These are phyloP conservation scores for Cydonia oblonga DNA, from an alignment of 331 rosid genomes.

Conservation along the genomic window DNA sequence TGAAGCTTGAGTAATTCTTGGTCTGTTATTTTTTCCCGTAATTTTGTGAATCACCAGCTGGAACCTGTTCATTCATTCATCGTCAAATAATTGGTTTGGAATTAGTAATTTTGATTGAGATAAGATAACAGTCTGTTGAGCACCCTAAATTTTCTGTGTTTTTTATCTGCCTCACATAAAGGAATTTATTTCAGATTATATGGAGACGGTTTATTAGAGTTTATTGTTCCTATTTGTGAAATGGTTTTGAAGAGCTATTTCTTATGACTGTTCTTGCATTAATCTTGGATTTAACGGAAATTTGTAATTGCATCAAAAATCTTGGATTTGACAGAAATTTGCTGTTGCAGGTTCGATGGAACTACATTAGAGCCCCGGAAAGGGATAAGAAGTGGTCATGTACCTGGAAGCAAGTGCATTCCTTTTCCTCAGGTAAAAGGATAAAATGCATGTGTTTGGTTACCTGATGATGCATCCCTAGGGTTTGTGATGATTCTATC, in stretches of 20 bases:
- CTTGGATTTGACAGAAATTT: slow-evolving; percentile 9
- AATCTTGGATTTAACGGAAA: background rate
- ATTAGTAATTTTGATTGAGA: background rate
- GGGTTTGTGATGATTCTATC: too few species aligned
- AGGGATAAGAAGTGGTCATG: slow-evolving; percentile 94
- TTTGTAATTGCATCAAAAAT: too few species aligned
- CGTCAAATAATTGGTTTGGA: background rate
- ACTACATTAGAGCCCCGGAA: slow-evolving; percentile 77
- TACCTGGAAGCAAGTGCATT: slow-evolving; percentile 93
- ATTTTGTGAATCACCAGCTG: background rate
- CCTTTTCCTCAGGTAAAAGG: slow-evolving; percentile 69
- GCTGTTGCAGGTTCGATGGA: slow-evolving; percentile 74
- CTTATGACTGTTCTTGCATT: background rate
- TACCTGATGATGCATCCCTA: too few species aligned
- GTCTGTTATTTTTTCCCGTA: background rate
- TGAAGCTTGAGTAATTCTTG: background rate
- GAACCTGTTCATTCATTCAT: background rate
- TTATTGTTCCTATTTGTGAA: background rate
- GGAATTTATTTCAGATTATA: background rate
- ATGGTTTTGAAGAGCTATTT: background rate
- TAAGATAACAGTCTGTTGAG: background rate
- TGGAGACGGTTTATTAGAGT: background rate
- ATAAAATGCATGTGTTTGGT: background rate
- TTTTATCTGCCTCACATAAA: background rate
- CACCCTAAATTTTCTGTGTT: background rate